Evolutionary conservation across 805 yeast genomes (phyloP), one percentile per base, ranked within the genome.

Genomic region (Torulaspora gathmanii): DNA sequence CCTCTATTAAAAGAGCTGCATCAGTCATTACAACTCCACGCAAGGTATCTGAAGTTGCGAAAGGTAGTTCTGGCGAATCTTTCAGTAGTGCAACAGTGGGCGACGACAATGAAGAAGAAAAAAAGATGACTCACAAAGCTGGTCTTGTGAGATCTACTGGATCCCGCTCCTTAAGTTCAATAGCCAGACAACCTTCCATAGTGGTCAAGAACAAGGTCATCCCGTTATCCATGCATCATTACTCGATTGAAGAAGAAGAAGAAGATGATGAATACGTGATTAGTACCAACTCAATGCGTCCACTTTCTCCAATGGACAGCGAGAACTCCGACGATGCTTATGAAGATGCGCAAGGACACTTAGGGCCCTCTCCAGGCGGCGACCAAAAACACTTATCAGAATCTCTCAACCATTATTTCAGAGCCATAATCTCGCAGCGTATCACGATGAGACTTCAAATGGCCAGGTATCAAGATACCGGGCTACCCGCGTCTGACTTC

Each of bases 1-100:
- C 70, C 0, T 63, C 68, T 5, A 64, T 65, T 16, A 63, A 61
- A 47, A 56, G 70, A 45, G 70, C 70, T 9, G 68, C 68, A 4
- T 65, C 70, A 1, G 58, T 55, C 1, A 53, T 64, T 25, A 60
- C 59, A 9, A 44, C 61, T 2, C 45, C 58, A 4, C 36, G 13
- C 37, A 49, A 35, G 23, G 40, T 41, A 15, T 31, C 29, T 9
- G 30, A 23, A 25, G 11, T 30, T n/a, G 10, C 12, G 17, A 25
- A 25, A 16, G 10, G 11, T 9, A 17, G 31, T 16, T 26, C 44
- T 17, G 26, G 17, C 19, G 29, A 28, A 13, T 9, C 43, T 7
- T 7, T 11, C 38, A 10, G 27, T 15, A 5, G 22, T 15, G 15
- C 31, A 16, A 15, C 29, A 41, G 15, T 33, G 19, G 25, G 25